A percentile compares a stretch with the other conserved stretches of the same genome.
Conservation (phyloP, 2,329 filamentous ascomycete species). For the Aspergillus niger region DNA sequence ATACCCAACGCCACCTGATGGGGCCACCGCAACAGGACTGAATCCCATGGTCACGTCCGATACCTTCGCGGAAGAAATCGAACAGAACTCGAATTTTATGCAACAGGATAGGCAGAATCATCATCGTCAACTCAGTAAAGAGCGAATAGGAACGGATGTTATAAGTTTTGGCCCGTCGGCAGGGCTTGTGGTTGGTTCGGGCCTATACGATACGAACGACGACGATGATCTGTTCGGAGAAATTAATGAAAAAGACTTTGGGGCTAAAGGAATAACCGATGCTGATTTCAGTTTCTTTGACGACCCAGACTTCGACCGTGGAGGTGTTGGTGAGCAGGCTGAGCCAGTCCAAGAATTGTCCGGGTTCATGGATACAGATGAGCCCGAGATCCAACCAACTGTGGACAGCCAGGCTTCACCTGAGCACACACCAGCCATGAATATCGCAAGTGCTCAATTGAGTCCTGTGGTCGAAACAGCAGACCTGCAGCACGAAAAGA, state of each 20-base stretch:
- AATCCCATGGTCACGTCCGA: slow-evolving; percentile 34
- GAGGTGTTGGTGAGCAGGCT: slow-evolving; percentile 19
- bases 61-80: slow-evolving; percentile 32
- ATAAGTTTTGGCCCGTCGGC: slow-evolving; percentile 29
- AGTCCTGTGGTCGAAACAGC: slow-evolving; percentile 4
- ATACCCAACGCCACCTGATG: slow-evolving; percentile 58
- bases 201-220: slow-evolving; percentile 44
- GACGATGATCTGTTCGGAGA: slow-evolving; percentile 62
- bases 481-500: slow-evolving; percentile 8
- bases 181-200: slow-evolving; percentile 38
- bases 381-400: slow-evolving; percentile 17
- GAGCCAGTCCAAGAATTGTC: slow-evolving; percentile 19
- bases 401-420: slow-evolving; percentile 9
- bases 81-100: slow-evolving; percentile 24
- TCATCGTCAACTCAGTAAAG: slow-evolving; percentile 15
- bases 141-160: slow-evolving; percentile 22
- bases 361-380: slow-evolving; percentile 16
- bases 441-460: background rate
- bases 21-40: slow-evolving; percentile 37
- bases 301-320: slow-evolving; percentile 46
- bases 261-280: slow-evolving; percentile 59
- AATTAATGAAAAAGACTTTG: slow-evolving; percentile 57
- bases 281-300: slow-evolving; percentile 69
- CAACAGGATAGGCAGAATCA: slow-evolving; percentile 19
- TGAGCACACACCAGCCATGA: slow-evolving; percentile 6